phyloP scores from a whole-genome alignment of 768 basidiomycete species.

The Tylopilus balloui region DNA sequence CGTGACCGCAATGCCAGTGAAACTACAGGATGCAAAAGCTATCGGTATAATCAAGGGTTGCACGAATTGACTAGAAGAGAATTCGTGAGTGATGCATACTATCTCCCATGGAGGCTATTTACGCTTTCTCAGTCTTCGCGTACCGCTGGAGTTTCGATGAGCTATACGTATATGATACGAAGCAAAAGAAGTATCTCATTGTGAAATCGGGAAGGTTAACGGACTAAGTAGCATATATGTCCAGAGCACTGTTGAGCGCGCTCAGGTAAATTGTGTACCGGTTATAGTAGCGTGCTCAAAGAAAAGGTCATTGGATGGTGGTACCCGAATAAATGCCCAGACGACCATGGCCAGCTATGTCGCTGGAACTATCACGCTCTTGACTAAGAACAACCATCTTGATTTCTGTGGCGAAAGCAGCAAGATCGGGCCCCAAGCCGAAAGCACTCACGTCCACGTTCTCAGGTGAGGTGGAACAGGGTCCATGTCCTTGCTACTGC shows the following conservation, averaged over 20 bases:
- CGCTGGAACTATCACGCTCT: conserved; percentile 58
- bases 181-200: conserved; percentile 20
- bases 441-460: conserved; percentile 51
- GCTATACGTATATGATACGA: background rate
- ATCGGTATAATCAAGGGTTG: conserved; percentile 77
- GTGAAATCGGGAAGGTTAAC: conserved; percentile 89
- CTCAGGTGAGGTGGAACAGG: conserved; percentile 57
- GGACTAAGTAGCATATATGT: conserved; percentile 65
- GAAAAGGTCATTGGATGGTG: conserved; percentile 57
- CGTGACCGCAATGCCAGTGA: conserved; percentile 77
- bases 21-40: conserved; percentile 71
- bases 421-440: conserved; percentile 24
- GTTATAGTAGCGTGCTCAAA: conserved; percentile 45
- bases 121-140: conserved; percentile 64
- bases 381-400: conserved; percentile 71
- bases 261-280: conserved; percentile 67
- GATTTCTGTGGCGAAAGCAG: conserved; percentile 75
- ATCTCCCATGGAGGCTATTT: conserved; percentile 18
- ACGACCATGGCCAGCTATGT: conserved; percentile 69
- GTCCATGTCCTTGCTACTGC: conserved; percentile 76
- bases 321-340: conserved; percentile 71
- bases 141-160: conserved; percentile 49
- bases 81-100: background rate
- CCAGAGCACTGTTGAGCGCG: conserved; percentile 73
- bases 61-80: conserved; percentile 53